Conservation (phyloP, 2,329 filamentous ascomycete species). For the Penicillium sp. region DNA sequence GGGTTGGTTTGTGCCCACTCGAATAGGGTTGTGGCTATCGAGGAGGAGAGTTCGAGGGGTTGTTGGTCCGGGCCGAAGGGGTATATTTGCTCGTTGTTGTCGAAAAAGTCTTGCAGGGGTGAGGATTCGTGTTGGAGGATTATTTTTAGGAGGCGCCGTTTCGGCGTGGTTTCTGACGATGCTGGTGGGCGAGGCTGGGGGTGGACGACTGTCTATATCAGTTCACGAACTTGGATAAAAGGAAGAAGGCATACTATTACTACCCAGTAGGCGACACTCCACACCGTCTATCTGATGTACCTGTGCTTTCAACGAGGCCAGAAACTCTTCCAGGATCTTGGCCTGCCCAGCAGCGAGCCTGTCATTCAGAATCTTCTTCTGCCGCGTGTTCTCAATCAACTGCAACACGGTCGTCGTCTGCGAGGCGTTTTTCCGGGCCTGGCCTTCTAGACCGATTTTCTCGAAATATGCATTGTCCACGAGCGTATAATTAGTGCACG, state of each 20-base stretch:
- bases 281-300: conserved; percentile 14
- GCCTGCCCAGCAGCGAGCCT: conserved; percentile 24
- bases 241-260: background rate
- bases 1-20: conserved; percentile 31
- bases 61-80: conserved; percentile 28
- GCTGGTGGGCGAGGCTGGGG: background rate
- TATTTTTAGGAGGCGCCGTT: conserved; percentile 10
- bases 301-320: conserved; percentile 22
- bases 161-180: background rate
- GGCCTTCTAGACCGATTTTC: conserved; percentile 25
- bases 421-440: conserved; percentile 28
- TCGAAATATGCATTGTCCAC: conserved; percentile 13
- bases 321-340: conserved; percentile 24
- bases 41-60: conserved; percentile 25
- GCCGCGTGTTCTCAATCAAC: conserved; percentile 36
- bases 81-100: conserved; percentile 31
- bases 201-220: background rate
- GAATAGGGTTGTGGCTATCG: conserved; percentile 24
- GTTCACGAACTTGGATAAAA: background rate
- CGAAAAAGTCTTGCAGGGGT: conserved; percentile 34
- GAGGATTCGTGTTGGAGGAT: conserved; percentile 24
- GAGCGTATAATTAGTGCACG: conserved; percentile 4
- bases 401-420: conserved; percentile 34
- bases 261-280: background rate
- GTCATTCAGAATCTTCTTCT: conserved; percentile 27